These are phyloP conservation scores for Kodamaea restingae DNA, from an alignment of 805 yeast genomes.

Conservation along the genomic window DNA sequence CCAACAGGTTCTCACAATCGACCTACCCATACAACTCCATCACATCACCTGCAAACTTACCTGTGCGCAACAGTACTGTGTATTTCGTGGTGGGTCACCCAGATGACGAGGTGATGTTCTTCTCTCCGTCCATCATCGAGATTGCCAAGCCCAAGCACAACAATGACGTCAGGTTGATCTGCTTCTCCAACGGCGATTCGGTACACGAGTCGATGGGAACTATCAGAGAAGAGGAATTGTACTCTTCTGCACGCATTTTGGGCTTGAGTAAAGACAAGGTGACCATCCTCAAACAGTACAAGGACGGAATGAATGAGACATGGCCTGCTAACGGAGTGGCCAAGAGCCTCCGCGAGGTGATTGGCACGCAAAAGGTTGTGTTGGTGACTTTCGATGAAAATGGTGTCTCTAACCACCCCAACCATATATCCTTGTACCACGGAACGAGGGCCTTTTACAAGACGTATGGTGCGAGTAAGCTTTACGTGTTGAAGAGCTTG, in stretches of 20 bases:
- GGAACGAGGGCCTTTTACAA: slow-evolving; percentile 42
- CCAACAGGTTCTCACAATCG: slow-evolving; percentile 19
- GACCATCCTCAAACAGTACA: slow-evolving; percentile 37
- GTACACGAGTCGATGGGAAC: slow-evolving; percentile 65
- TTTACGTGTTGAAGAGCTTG: slow-evolving; percentile 33
- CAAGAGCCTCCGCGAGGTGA: slow-evolving; percentile 28
- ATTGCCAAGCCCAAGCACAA: slow-evolving; percentile 42
- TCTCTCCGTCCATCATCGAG: slow-evolving; percentile 71
- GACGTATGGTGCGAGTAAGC: slow-evolving; percentile 13
- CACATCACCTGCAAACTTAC: slow-evolving; percentile 30
- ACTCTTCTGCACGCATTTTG: slow-evolving; percentile 48
- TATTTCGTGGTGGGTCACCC: slow-evolving; percentile 85
- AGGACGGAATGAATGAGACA: slow-evolving; percentile 61
- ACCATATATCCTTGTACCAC: slow-evolving; percentile 63
- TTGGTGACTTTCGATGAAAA: slow-evolving; percentile 73
- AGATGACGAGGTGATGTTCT: slow-evolving; percentile 98
- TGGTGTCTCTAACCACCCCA: slow-evolving; percentile 87
- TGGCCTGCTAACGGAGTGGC: slow-evolving; percentile 58
- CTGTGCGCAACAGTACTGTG: slow-evolving; percentile 33
- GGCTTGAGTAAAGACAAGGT: slow-evolving; percentile 46
- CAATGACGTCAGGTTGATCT: slow-evolving; percentile 55
- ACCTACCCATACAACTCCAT: slow-evolving; percentile 36
- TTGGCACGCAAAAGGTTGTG: slow-evolving; percentile 26
- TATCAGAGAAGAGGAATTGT: slow-evolving; percentile 57
- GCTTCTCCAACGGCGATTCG: slow-evolving; percentile 71